Conservation (phyloP, 805 yeast genomes). For the Candida ascalaphidarum region DNA sequence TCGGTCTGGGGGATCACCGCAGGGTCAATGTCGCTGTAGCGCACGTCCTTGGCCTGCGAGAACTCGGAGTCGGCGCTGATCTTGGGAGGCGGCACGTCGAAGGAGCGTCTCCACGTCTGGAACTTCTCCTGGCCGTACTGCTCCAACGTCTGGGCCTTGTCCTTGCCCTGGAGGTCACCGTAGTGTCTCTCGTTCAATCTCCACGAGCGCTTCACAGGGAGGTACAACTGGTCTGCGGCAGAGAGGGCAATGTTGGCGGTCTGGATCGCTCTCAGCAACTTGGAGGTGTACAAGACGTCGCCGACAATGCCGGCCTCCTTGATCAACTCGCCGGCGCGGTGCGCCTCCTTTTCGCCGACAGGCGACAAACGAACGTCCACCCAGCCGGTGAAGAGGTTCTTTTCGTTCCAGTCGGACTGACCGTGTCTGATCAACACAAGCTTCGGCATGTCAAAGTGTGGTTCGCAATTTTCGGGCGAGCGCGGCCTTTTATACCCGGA, state of each 20-base stretch:
- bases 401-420: constrained; percentile 98
- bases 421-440: constrained; percentile 96
- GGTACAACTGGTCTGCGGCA: constrained; percentile 79
- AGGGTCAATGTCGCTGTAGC: constrained; percentile 81
- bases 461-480: too few relatives aligned
- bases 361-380: constrained; percentile 85
- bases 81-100: constrained; percentile 91
- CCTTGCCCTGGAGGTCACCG: constrained; percentile 98
- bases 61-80: constrained; percentile 71
- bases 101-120: constrained; percentile 96
- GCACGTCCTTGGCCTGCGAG: constrained; percentile 79
- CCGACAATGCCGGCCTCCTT: constrained; percentile 81
- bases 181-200: constrained; percentile 98
- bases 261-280: constrained; percentile 90
- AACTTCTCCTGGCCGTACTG: constrained; percentile 86
- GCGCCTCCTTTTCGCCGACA: constrained; percentile 84
- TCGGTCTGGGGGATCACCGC: constrained; percentile 87
- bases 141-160: constrained; percentile 88
- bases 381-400: constrained; percentile 98
- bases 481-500: too few relatives aligned
- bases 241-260: constrained; percentile 94
- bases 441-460: constrained; percentile 37
- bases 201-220: constrained; percentile 93
- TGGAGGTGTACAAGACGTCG: constrained; percentile 85
- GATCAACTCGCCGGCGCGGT: constrained; percentile 85